Base-by-base conservation (phyloP, 2,329 filamentous ascomycete genomes). In the Beauveria varroae region DNA sequence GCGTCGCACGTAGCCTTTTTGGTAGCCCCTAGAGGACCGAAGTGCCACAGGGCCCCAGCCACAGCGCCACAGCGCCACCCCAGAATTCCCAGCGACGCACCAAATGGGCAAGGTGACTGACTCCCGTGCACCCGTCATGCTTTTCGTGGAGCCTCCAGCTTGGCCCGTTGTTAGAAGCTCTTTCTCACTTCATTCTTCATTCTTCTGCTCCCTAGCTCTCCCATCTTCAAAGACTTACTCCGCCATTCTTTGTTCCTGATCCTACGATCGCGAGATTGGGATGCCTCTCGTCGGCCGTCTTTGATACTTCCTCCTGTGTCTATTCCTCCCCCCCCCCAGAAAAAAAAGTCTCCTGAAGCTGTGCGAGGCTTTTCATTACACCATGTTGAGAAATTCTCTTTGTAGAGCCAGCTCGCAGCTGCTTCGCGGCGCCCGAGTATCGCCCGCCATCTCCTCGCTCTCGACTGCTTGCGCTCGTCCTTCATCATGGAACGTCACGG, bases 321-420 rank as follows among this genome's bases (percentile, higher is more conserved):
- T 51, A 57, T 62, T 53, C 52, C 51, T 57, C 57, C 26, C 44
- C 24, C 30, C 24, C 30, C 41, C 41, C 34, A 20, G 10, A 56
- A 43, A 63, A 62, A 54, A 46, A 54, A 60, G 47, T 54, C 61
- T 54, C 55, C 61, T 60, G 54, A 64, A 65, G 59, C 55, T 57
- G 51, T 53, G 60, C 49, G 57, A 65, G 64, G 59, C 61, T 62
- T 62, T 53, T 64, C 71, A 71, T 70, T 72, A 74, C 78, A 82
- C 75, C 78, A 91, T 91, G 88, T 82, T 91, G 82, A 86, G 87
- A 78, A 84, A 82, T 74, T 84, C 86, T 67, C 76, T 90, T 68
- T 81, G 81, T 70, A 82, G 82, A 76, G 84, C 85, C 75, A 82
- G 85, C 79, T 81, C 81, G 72, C 83, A 83, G 79, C 82, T 89